phyloP scores from a whole-genome alignment of 805 yeast species.

The Myxozyma mucilagina region DNA sequence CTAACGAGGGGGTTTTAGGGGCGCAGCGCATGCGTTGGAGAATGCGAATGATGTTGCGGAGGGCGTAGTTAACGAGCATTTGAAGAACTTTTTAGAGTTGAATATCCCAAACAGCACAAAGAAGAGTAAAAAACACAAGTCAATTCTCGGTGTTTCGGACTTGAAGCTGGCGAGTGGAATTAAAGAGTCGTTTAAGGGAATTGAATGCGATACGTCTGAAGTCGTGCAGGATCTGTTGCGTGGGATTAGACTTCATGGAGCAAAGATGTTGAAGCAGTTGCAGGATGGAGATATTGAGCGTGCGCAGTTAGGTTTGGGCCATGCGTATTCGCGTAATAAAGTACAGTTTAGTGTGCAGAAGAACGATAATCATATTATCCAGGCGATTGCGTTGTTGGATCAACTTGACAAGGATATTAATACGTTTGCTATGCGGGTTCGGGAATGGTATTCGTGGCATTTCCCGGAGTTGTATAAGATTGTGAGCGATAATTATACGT shows the following conservation, averaged over 20 bases:
- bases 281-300: constrained; percentile 95
- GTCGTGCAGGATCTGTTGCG: constrained; percentile 92
- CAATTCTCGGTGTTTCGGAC: constrained; percentile 86
- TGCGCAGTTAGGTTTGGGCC: constrained; percentile 98
- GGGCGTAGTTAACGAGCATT: constrained; percentile 84
- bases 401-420: constrained; percentile 98
- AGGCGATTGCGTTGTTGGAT: constrained; percentile 95
- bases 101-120: constrained; percentile 80
- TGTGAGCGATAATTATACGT: constrained; percentile 83
- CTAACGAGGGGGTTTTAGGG: constrained; percentile 43
- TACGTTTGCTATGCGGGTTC: constrained; percentile 94
- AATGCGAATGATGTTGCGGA: constrained; percentile 97
- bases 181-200: constrained; percentile 83
- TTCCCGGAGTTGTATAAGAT: constrained; percentile 95
- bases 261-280: constrained; percentile 83
- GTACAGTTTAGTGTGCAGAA: constrained; percentile 98
- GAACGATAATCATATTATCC: constrained; percentile 98
- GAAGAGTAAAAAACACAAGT: constrained; percentile 54
- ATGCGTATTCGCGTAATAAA: constrained; percentile 98
- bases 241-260: constrained; percentile 90
- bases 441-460: constrained; percentile 99
- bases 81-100: constrained; percentile 84
- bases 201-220: constrained; percentile 89
- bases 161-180: constrained; percentile 94
- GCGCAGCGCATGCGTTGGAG: constrained; percentile 98